phyloP scores from a whole-genome alignment of 305 asterid species.

The Solanum hybrid region DNA sequence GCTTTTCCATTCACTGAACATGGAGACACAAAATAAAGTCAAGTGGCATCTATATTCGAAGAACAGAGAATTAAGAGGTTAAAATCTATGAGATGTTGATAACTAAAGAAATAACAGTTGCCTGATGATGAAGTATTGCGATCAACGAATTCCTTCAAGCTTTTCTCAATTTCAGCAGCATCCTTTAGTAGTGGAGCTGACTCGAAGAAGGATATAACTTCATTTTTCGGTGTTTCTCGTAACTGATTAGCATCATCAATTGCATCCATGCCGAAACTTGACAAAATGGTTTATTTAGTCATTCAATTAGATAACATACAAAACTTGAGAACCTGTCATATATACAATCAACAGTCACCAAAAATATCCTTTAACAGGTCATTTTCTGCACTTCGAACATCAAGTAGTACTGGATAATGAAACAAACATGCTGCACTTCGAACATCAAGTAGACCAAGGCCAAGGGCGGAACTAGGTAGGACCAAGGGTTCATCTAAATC shows the following conservation, averaged over 20 bases:
- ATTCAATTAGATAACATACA: not conserved
- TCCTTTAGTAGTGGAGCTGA: slow-evolving; percentile 72
- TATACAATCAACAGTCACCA: not conserved
- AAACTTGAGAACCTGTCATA: not conserved
- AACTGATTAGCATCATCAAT: not conserved
- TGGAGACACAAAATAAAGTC: not conserved
- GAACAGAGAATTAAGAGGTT: not conserved
- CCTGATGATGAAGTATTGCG: slow-evolving; percentile 34
- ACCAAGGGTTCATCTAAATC: not conserved
- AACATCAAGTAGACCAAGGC: not conserved
- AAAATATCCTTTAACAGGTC: not conserved
- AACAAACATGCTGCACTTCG: not conserved
- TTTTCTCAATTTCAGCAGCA: slow-evolving; percentile 28
- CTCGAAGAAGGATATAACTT: slow-evolving; percentile 56
- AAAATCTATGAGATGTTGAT: not conserved
- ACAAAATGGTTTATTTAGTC: not conserved
- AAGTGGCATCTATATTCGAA: not conserved
- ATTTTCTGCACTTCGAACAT: not conserved
- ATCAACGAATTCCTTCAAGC: slow-evolving; percentile 39
- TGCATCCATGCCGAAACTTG: not conserved
- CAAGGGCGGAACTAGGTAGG: not conserved
- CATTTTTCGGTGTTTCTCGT: slow-evolving; percentile 27
- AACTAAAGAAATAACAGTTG: slow-evolving; percentile 9
- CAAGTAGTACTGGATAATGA: not conserved
- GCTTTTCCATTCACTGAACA: slow-evolving; percentile 32